phyloP scores from a whole-genome alignment of 208 protist species.

The Leishmania tarentolae region DNA sequence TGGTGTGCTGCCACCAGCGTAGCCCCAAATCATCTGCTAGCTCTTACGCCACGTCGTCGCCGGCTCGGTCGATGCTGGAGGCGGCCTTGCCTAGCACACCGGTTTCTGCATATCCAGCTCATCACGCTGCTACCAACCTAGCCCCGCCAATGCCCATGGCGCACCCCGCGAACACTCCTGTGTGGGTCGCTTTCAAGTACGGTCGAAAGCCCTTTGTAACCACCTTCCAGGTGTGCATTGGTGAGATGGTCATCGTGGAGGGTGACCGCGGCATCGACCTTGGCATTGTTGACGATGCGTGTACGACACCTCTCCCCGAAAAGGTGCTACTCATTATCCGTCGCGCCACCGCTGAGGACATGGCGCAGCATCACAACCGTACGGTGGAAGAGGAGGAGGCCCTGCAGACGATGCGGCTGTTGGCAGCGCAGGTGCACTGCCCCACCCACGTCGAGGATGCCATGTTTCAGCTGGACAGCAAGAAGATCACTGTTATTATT shows the following conservation, averaged over 20 bases:
- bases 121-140: slow-evolving; percentile 7
- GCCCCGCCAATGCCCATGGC: neutral
- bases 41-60: slow-evolving; percentile 9
- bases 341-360: slow-evolving; percentile 44
- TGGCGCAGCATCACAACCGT: slow-evolving; percentile 37
- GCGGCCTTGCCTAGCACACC: slow-evolving; percentile 10
- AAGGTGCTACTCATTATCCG: slow-evolving; percentile 24
- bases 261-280: slow-evolving; percentile 77
- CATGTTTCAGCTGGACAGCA: slow-evolving; percentile 78
- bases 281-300: slow-evolving; percentile 53
- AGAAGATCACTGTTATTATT: slow-evolving; percentile 84
- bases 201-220: slow-evolving; percentile 52
- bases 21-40: slow-evolving; percentile 10
- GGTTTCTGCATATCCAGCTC: no score
- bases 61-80: slow-evolving; percentile 14
- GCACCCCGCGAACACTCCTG: slow-evolving; percentile 28
- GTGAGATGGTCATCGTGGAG: slow-evolving; percentile 65
- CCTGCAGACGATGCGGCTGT: slow-evolving; percentile 46
- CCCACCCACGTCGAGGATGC: slow-evolving; percentile 54
- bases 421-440: slow-evolving; percentile 56
- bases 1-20: slow-evolving; percentile 25
- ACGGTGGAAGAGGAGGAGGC: slow-evolving; percentile 47
- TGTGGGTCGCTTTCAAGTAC: slow-evolving; percentile 78
- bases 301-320: slow-evolving; percentile 7
- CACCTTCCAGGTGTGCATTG: slow-evolving; percentile 35